Evolutionary conservation across 2,329 filamentous ascomycete genomes (phyloP), one percentile per base, ranked within the genome.

Genomic region (Phoma sp.): DNA sequence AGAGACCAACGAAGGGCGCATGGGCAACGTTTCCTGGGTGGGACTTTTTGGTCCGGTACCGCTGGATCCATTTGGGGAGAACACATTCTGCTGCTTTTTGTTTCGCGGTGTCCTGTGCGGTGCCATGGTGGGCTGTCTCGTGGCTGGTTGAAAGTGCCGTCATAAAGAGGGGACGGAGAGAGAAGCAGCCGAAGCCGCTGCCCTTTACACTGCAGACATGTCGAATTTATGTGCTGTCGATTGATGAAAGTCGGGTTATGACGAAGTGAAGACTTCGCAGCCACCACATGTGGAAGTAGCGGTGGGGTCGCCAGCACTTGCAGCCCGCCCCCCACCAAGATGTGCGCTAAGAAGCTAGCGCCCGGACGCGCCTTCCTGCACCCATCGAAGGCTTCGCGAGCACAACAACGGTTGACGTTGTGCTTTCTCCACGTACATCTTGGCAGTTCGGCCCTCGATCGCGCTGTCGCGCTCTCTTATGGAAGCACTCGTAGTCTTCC

Each of bases 161-260:
- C 68, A 65, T 63, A 47, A 61, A 57, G 59, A 58, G 29, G 65
- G 66, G 70, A 72, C 69, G 68, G 64, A 64, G 60, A 75, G 74
- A 76, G 69, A 58, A 68, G 75, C 78, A 79, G 78, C 78, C 78
- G 76, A 75, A 78, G 78, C 78, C 73, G 76, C 76, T 72, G 71
- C 72, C 73, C 72, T 74, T 76, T 68, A 77, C 72, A 75, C 73
- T 71, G 73, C 71, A 73, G 66, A 69, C 73, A 75, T 74, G 46
- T 57, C 62, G 57, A 35, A 43, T 61, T 57, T 50, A 41, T 32
- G 48, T 48, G 40, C 44, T 60, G 39, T 46, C 40, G 62, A 10
- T 57, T 57, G 60, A 60, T 57, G 54, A 44, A 45, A 32, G 40
- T 39, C 38, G 54, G 32, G 53, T 50, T 51, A 54, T 64, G 65